Evolutionary conservation across 2,329 filamentous ascomycete genomes (phyloP).

Genomic region (Zelopaecilomyces penicillatus): DNA sequence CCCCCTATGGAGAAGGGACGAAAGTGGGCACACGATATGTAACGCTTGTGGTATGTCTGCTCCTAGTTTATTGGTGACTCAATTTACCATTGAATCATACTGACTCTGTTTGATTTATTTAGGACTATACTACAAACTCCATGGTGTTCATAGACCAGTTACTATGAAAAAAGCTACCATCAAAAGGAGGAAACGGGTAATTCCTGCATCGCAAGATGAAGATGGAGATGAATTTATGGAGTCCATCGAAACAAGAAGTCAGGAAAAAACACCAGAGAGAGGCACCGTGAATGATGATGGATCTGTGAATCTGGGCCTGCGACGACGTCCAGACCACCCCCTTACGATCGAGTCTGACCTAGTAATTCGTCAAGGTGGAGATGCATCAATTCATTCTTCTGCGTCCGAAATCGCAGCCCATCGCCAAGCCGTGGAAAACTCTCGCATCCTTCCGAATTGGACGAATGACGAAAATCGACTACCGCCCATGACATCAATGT

Average conservation of each 20-base stretch:
- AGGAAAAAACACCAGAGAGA: conserved; percentile 35
- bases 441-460: conserved; percentile 30
- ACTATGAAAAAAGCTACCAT: conserved; percentile 99
- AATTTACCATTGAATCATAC: neutral
- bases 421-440: conserved; percentile 35
- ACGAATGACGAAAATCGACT: conserved; percentile 50
- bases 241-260: conserved; percentile 30
- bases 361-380: conserved; percentile 34
- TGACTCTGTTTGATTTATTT: conserved; percentile 6
- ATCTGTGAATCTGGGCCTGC: conserved; percentile 54
- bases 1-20: conserved; percentile 89
- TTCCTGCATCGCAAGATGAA: conserved; percentile 59
- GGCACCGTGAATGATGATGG: conserved; percentile 56
- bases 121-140: conserved; percentile 95
- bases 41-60: conserved; percentile 81
- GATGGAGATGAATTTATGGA: conserved; percentile 42
- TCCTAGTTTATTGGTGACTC: no score
- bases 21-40: conserved; percentile 92
- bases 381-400: conserved; percentile 34
- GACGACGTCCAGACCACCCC: conserved; percentile 37
- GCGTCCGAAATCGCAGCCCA: conserved; percentile 43
- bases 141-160: conserved; percentile 84
- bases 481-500: conserved; percentile 44
- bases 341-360: conserved; percentile 40
- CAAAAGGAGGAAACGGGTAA: conserved; percentile 89